Evolutionary conservation across 1,284 basidiomycete species (phyloP), one percentile per base, ranked within the genome.

Genomic region (Sporisorium reilianum): DNA sequence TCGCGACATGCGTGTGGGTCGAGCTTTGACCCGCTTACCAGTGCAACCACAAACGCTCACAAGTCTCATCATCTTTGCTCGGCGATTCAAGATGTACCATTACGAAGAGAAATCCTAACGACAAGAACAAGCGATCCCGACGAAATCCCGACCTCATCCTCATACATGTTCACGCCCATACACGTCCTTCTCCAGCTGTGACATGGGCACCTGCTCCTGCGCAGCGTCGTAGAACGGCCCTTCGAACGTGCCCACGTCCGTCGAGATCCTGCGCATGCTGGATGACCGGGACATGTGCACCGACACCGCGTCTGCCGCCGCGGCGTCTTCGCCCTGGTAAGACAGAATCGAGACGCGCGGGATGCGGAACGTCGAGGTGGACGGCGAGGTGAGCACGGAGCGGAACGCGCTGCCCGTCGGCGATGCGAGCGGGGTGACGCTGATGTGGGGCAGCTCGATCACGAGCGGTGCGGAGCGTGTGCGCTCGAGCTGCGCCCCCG

Each of bases 181-280:
- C 18, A 12, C 16, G 3, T 26, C 23, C 16, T 1, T 5, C 23
- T 14, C 16, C 7, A 20, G 10, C 16, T n/a, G 14, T 23, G 18
- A 2, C n/a, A n/a, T n/a, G n/a, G n/a, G n/a, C n/a, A n/a, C n/a
- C 5, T 12, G 32, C 30, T 40, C 53, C 60, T 70, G 56, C 0
- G 32, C 40, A 40, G 67, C 61, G 23, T 70, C 67, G 12, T 60
- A 61, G 44, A 64, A 70, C 11, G 67, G 61, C 30, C 64, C 53
- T 20, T 60, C 61, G 12, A 56, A 49, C 20, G 67, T 64, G 11
- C 38, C 57, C 0, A 23, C 57, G 1, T 53, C 56, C 18, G 30
- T 52, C 1, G 65, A 57, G 2, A 23, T 5, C 23, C 44, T 25
- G 14, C 45, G 28, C 6, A 30, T 22, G 12, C 59, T 58, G 6